phyloP scores from a whole-genome alignment of 768 basidiomycete genomes.

The Russula sp. region DNA sequence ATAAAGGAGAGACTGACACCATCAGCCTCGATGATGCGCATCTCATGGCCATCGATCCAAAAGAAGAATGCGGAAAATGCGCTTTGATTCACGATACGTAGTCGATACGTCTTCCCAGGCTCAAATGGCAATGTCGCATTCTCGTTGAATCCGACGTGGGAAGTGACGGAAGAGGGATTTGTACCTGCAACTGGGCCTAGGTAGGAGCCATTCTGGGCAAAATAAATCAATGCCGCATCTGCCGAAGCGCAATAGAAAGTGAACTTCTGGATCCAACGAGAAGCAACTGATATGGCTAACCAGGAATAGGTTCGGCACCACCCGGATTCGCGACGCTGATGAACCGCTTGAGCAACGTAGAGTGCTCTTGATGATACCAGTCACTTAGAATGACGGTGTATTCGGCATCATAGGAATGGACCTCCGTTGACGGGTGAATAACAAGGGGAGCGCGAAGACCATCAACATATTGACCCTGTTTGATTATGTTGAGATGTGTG shows the following conservation, averaged over 20 bases:
- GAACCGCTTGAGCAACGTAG: conserved; percentile 54
- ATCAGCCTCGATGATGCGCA: conserved; percentile 79
- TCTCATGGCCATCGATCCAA: conserved; percentile 85
- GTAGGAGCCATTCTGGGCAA: conserved; percentile 67
- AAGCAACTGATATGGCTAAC: conserved; percentile 31
- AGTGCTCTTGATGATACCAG: conserved; percentile 86
- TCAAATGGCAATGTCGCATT: conserved; percentile 79
- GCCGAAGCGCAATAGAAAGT: background rate
- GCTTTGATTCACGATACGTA: conserved; percentile 80
- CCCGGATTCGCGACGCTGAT: conserved; percentile 67
- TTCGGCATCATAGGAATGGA: conserved; percentile 79
- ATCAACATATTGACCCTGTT: conserved; percentile 83
- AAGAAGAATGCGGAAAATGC: conserved; percentile 73
- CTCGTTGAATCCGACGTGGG: conserved; percentile 74
- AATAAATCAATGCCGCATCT: conserved; percentile 83
- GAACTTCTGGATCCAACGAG: background rate
- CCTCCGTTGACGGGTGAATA: conserved; percentile 61
- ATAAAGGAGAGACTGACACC: conserved; percentile 44
- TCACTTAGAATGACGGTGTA: conserved; percentile 81
- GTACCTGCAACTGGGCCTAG: conserved; percentile 50
- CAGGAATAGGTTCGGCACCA: conserved; percentile 85
- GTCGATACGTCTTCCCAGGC: conserved; percentile 84
- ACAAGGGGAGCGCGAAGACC: conserved; percentile 84
- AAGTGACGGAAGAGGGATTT: conserved; percentile 38
- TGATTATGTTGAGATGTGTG: background rate